Percentiles rank a stretch among this genome's conserved stretches.
Conservation (phyloP, 192 early-diverging fungal genomes). For the Backusella tuberculispora region DNA sequence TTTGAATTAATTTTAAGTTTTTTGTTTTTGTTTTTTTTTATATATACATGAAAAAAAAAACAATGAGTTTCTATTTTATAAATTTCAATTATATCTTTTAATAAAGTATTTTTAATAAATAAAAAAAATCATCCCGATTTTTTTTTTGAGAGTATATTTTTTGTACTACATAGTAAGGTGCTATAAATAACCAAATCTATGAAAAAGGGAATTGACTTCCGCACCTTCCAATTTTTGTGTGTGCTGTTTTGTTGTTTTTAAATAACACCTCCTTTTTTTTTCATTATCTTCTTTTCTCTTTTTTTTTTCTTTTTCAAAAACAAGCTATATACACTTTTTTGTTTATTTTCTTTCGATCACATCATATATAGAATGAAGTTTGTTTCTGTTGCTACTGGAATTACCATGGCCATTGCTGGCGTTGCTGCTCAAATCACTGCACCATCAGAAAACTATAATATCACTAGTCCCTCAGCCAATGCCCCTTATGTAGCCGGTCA, state of each 20-base stretch:
- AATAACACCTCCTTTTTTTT: conserved; percentile 12
- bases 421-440: conserved; percentile 38
- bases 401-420: not conserved
- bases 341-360: not conserved
- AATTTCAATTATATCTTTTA: not conserved
- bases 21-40: not conserved
- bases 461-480: conserved; percentile 36
- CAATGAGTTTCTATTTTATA: not conserved
- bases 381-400: not conserved
- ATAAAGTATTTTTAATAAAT: conserved; percentile 13
- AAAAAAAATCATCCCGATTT: not conserved
- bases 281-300: not conserved
- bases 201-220: conserved; percentile 3
- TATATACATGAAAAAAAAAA: conserved; percentile 6
- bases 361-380: conserved; percentile 23
- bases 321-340: not conserved
- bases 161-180: not conserved
- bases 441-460: conserved; percentile 34
- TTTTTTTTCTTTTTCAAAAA: conserved; percentile 8
- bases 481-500: conserved; percentile 37
- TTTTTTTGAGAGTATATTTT: not conserved
- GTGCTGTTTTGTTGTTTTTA: conserved; percentile 4
- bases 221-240: conserved; percentile 4
- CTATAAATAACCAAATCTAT: conserved; percentile 14
- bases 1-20: not conserved